A percentile compares a stretch with the other conserved stretches of the same genome.
Evolutionary conservation across 202 grass and related monocot species (phyloP).

Genomic region (Cymbopogon flexuosus): DNA sequence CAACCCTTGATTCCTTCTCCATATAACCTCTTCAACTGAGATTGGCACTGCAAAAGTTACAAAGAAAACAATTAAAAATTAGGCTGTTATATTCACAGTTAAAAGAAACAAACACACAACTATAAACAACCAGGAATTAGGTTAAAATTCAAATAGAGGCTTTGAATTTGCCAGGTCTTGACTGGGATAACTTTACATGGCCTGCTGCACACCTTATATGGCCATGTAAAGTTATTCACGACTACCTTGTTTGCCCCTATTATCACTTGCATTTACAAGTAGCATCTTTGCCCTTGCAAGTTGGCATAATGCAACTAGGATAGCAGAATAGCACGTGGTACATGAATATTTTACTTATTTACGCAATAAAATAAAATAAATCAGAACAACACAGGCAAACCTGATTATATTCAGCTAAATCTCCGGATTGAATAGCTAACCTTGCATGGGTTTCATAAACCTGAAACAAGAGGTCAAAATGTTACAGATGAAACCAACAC

Average conservation of each 20-base stretch:
- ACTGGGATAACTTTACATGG: too few species aligned
- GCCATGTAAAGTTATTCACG: background rate
- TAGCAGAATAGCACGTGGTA: background rate
- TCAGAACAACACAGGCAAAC: conserved; percentile 32
- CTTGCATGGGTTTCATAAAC: conserved; percentile 93
- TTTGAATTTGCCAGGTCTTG: too few species aligned
- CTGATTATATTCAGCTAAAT: conserved; percentile 93
- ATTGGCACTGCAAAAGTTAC: conserved; percentile 71
- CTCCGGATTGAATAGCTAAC: conserved; percentile 72
- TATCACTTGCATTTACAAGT: background rate
- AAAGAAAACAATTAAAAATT: conserved; percentile 34
- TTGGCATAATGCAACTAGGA: background rate
- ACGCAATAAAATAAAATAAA: conserved; percentile 29
- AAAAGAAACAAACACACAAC: background rate
- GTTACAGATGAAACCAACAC: background rate
- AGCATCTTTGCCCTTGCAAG: background rate
- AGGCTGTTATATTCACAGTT: background rate
- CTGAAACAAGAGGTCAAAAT: conserved; percentile 41
- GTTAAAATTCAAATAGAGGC: too few species aligned
- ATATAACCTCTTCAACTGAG: conserved; percentile 73
- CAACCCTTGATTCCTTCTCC: conserved; percentile 66
- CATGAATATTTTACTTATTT: background rate
- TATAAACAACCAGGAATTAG: background rate
- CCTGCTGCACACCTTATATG: too few species aligned
- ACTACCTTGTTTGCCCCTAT: background rate